Evolutionary conservation across 1,139 yeast genomes (phyloP), one percentile per base, ranked within the genome.

Genomic region (Geotrichum australiense): DNA sequence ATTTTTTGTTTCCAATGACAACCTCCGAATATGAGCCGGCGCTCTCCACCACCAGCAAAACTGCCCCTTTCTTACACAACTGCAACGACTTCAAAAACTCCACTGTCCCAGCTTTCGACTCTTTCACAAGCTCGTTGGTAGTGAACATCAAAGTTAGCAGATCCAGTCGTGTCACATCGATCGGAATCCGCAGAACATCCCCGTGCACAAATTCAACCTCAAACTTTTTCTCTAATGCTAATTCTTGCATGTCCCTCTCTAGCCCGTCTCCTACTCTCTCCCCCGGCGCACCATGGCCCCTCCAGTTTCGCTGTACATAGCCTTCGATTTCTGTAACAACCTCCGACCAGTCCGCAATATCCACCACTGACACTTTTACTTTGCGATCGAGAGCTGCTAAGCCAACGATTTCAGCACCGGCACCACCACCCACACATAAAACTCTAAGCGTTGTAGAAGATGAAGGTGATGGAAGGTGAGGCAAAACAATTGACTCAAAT

Each of bases 1-100:
- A 86, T 50, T 68, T 73, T 56, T 79, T 83, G 22, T 75, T 62
- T 1, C 95, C 95, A 27, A 86, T 71, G 1, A 77, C 73, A 34
- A 86, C 81, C 54, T 84, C 80, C 1, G 94, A 83, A 59, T 80
- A 86, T 3, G 94, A 82, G 0, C 96, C 96, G 0, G 96, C 96
- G 63, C 93, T 80, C 55, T 86, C 96, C 1, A 85, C 77, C 29
- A 86, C 76, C 37, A 86, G 66, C 28, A 86, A 62, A 26, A 73
- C 61, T 14, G 85, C 62, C 0, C 87, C 93, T 1, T 32, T 31
- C 57, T 57, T 58, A 84, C 84, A 43, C 55, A 52, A 19, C 52
- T 49, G 48, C 68, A 79, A 50, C 71, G 64, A 26, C 57, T 58
- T 80, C 42, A 86, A 66, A 42, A 83, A 71, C 39, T 69, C 65